Conservation (phyloP, 2,329 filamentous ascomycete genomes). For the Geosmithia flava region DNA sequence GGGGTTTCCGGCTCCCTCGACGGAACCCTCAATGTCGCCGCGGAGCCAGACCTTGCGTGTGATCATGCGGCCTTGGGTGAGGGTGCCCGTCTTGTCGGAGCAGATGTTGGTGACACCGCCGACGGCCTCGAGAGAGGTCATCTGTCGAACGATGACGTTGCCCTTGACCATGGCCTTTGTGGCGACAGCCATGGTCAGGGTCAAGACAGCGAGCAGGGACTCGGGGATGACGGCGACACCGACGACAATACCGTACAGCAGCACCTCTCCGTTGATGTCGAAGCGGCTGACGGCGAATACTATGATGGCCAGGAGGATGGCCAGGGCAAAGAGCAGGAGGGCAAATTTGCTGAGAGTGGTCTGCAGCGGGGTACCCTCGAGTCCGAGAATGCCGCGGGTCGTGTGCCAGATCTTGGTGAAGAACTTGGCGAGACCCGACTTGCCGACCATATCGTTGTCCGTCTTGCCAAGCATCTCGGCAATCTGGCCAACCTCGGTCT, state of each 20-base stretch:
- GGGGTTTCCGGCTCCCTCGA: constrained; percentile 43
- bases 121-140: constrained; percentile 53
- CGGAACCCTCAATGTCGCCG: constrained; percentile 35
- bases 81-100: constrained; percentile 59
- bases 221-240: constrained; percentile 54
- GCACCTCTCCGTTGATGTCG: constrained; percentile 39
- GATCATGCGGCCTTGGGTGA: constrained; percentile 56
- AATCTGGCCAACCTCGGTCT: constrained; percentile 65
- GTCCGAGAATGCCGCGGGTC: constrained; percentile 43
- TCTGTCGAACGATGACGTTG: constrained; percentile 53
- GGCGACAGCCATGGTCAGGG: constrained; percentile 58
- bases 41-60: constrained; percentile 49
- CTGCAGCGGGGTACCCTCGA: constrained; percentile 72
- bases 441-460: constrained; percentile 28
- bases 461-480: constrained; percentile 53
- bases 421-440: constrained; percentile 28
- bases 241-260: constrained; percentile 49
- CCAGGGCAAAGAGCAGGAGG: constrained; percentile 65
- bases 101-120: constrained; percentile 60
- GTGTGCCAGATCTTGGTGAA: constrained; percentile 29
- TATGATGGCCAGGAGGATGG: constrained; percentile 45
- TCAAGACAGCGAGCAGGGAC: constrained; percentile 56
- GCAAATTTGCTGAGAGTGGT: constrained; percentile 79
- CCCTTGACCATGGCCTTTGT: constrained; percentile 52
- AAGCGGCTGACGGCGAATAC: constrained; percentile 49